These are phyloP conservation scores for Cyclotella choctawhatcheeana DNA, from an alignment of 108 stramenopile genomes.

Conservation along the genomic window DNA sequence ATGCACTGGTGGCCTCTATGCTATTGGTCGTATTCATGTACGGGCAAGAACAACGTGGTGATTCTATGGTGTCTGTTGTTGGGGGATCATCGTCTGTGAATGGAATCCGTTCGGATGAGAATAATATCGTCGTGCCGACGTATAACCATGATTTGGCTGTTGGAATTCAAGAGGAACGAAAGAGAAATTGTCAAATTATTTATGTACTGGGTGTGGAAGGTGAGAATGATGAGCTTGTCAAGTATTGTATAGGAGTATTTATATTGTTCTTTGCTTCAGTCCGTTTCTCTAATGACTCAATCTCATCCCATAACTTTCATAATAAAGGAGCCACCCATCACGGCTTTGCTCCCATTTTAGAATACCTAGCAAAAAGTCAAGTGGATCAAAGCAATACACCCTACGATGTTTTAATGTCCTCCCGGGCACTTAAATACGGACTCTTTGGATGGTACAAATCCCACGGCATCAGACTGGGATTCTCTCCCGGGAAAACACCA, in stretches of 20 bases:
- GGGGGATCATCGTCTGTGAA: no score
- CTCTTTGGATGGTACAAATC: constrained; percentile 21
- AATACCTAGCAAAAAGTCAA: constrained; percentile 28
- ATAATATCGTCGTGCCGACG: background rate
- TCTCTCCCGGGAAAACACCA: constrained; percentile 5
- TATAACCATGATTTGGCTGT: background rate
- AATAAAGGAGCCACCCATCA: constrained; percentile 41
- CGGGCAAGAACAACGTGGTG: background rate
- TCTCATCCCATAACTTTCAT: no score
- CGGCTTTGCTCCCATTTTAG: constrained; percentile 33
- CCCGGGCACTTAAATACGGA: constrained; percentile 24
- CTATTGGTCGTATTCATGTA: constrained; percentile 3
- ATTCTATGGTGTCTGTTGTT: no score
- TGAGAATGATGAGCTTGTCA: no score
- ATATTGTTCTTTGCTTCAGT: no score
- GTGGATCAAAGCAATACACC: constrained; percentile 29
- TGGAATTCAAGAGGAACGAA: background rate
- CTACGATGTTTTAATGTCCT: constrained; percentile 16
- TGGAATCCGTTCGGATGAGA: no score
- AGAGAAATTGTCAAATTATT: constrained; percentile 41
- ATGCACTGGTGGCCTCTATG: background rate
- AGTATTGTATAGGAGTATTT: no score
- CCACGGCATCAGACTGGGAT: constrained; percentile 4
- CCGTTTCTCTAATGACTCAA: no score
- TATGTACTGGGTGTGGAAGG: constrained; percentile 49